phyloP scores from a whole-genome alignment of 2,329 filamentous ascomycete species.

The Leptographium flavum region DNA sequence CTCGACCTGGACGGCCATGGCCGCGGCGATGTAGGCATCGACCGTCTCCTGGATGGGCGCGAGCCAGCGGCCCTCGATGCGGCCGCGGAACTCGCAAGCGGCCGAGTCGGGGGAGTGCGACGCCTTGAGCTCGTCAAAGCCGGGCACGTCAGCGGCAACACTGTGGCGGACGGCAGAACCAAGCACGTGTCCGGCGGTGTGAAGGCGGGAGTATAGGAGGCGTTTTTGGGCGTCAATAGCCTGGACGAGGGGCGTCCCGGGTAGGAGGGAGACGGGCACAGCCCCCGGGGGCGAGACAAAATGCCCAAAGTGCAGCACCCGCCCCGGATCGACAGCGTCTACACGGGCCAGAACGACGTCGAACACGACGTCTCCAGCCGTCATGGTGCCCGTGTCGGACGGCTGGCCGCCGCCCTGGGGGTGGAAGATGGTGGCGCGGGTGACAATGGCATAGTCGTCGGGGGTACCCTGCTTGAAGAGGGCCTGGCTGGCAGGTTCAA shows the following conservation, averaged over 20 bases:
- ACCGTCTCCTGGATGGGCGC: constrained; percentile 45
- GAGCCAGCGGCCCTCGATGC: constrained; percentile 51
- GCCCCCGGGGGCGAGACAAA: constrained; percentile 30
- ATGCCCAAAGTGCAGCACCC: constrained; percentile 51
- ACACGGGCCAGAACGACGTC: constrained; percentile 42
- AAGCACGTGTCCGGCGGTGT: constrained; percentile 62
- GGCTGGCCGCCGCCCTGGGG: constrained; percentile 64
- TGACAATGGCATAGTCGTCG: constrained; percentile 42
- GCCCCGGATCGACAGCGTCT: constrained; percentile 31
- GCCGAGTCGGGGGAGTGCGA: constrained; percentile 56
- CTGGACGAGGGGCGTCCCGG: constrained; percentile 35
- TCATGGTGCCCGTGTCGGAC: constrained; percentile 48
- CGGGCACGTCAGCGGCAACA: constrained; percentile 32
- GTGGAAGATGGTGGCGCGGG: constrained; percentile 57
- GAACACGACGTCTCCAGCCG: constrained; percentile 23
- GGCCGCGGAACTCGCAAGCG: constrained; percentile 51
- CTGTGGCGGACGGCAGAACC: constrained; percentile 51
- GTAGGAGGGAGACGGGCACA: constrained; percentile 18
- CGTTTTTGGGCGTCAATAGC: constrained; percentile 46
- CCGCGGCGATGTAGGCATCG: constrained; percentile 40
- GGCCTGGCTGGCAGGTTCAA: constrained; percentile 34
- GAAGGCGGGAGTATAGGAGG: constrained; percentile 49
- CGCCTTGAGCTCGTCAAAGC: constrained; percentile 55
- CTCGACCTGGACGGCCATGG: constrained; percentile 46
- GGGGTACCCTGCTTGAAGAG: constrained; percentile 44